These are phyloP conservation scores for Boletales sp. DNA, from an alignment of 768 basidiomycete species.

Conservation along the genomic window DNA sequence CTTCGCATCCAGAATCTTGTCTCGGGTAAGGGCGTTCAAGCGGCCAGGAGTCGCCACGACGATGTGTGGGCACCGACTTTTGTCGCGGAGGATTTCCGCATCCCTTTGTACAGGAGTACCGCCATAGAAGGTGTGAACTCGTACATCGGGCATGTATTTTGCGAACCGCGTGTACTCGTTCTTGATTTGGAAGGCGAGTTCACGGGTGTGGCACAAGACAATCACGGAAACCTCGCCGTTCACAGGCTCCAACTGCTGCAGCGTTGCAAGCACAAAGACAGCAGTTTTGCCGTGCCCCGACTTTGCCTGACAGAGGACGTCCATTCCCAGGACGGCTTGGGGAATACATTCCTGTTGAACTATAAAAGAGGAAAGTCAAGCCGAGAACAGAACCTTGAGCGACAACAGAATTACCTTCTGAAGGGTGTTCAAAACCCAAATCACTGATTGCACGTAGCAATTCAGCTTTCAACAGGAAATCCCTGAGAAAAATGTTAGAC, in stretches of 20 bases:
- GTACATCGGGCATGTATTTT: constrained; percentile 99
- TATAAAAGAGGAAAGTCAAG: constrained; percentile 28
- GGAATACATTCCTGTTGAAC: constrained; percentile 99
- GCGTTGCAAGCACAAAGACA: constrained; percentile 95
- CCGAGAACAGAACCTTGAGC: not conserved
- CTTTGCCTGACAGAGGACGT: constrained; percentile 98
- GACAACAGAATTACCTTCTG: constrained; percentile 67
- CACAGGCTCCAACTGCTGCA: constrained; percentile 97
- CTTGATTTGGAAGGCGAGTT: constrained; percentile 99
- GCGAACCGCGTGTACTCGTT: constrained; percentile 99
- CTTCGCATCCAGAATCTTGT: constrained; percentile 93
- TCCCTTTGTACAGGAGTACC: constrained; percentile 95
- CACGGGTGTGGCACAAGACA: constrained; percentile 98
- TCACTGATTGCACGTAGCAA: constrained; percentile 96
- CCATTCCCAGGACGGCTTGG: constrained; percentile 98
- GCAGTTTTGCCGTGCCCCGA: constrained; percentile 99
- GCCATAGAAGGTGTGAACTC: constrained; percentile 96
- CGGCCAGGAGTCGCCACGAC: constrained; percentile 98
- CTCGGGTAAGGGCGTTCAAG: constrained; percentile 90
- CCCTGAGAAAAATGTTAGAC: constrained; percentile 47
- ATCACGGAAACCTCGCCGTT: constrained; percentile 97
- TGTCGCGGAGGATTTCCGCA: constrained; percentile 89
- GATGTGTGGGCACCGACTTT: constrained; percentile 97
- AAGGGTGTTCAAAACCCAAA: constrained; percentile 99
- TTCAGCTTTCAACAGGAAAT: constrained; percentile 97